phyloP scores from a whole-genome alignment of 768 basidiomycete species.

The Calocybe gangraenosa region DNA sequence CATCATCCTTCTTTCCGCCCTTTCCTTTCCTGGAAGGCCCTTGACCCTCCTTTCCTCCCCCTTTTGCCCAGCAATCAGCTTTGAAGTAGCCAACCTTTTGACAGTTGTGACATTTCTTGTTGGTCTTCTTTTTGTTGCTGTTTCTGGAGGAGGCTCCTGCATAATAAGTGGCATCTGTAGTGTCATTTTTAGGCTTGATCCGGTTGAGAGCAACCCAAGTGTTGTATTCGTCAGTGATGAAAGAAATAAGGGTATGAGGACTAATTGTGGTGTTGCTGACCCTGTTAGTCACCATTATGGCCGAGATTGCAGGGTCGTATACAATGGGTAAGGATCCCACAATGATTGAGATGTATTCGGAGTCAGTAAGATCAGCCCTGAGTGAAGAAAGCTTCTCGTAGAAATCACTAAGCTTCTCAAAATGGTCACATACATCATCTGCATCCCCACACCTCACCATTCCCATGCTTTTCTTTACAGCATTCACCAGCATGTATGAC shows the following conservation, averaged over 20 bases:
- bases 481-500: too few species aligned
- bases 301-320: too few species aligned
- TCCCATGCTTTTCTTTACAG: slow-evolving; percentile 5
- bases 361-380: slow-evolving; percentile 5
- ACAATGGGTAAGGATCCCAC: too few species aligned
- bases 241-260: too few species aligned
- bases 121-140: background rate
- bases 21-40: slow-evolving; percentile 7
- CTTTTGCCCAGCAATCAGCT: slow-evolving; percentile 31
- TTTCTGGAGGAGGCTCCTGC: background rate
- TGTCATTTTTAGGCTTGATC: too few species aligned
- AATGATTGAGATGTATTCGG: too few species aligned
- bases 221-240: too few species aligned
- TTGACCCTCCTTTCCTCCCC: slow-evolving; percentile 34
- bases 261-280: too few species aligned
- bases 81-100: slow-evolving; percentile 24
- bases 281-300: too few species aligned
- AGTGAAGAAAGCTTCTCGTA: slow-evolving; percentile 14
- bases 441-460: slow-evolving; percentile 11
- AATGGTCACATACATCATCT: slow-evolving; percentile 16
- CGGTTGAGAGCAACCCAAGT: too few species aligned
- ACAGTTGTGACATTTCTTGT: slow-evolving; percentile 26
- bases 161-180: background rate
- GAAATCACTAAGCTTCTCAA: slow-evolving; percentile 13
- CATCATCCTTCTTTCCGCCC: slow-evolving; percentile 5